Conservation (phyloP, 345 rosid genomes). For the Populus tremula region DNA sequence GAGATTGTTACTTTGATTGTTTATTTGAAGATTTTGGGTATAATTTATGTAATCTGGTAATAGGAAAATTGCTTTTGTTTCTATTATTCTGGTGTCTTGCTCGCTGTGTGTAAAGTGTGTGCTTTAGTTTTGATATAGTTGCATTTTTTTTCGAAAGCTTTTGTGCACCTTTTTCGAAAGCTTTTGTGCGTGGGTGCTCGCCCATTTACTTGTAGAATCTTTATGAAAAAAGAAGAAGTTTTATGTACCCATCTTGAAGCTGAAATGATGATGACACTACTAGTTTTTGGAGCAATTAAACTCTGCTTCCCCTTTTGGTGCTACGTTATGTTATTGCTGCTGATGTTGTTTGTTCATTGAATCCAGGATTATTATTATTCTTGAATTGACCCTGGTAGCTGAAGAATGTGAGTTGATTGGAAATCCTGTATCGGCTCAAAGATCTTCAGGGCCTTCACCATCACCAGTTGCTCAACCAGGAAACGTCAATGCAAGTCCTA, state of each 20-base stretch:
- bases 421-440: constrained; percentile 37
- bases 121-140: background rate
- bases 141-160: background rate
- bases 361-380: constrained; percentile 66
- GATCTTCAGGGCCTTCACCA: constrained; percentile 29
- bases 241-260: background rate
- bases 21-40: too few species aligned
- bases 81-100: background rate
- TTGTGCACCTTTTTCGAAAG: background rate
- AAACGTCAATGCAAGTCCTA: constrained; percentile 15
- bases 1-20: too few species aligned
- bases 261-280: background rate
- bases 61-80: background rate
- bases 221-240: background rate
- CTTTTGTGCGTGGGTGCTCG: background rate
- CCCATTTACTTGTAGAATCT: background rate
- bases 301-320: background rate
- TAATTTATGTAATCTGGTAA: too few species aligned
- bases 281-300: background rate
- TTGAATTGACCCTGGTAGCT: constrained; percentile 51
- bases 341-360: background rate
- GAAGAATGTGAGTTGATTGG: constrained; percentile 51
- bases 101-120: background rate
- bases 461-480: constrained; percentile 32
- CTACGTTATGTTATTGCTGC: constrained; percentile 12